Evolutionary conservation across 2,329 filamentous ascomycete genomes (phyloP), one percentile per base, ranked within the genome.

Genomic region (Rosellinia necatrix): DNA sequence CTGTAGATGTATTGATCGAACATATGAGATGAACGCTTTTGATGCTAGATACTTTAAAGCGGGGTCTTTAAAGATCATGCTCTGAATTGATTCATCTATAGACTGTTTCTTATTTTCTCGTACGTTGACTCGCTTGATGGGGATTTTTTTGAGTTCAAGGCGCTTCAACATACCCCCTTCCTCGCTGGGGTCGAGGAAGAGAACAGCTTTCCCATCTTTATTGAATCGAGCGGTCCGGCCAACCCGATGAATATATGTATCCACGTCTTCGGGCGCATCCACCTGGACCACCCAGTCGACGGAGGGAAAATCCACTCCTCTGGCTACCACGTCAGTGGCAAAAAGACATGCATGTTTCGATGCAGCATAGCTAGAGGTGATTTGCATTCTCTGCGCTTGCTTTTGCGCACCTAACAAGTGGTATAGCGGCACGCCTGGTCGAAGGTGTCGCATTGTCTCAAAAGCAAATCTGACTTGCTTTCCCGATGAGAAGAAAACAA

Each of bases 271-370:
- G 0, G 94, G 94, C 64, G 91, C 96, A 72, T 99, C 94, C n/a
- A 91, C 82, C 71, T 99, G 94, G n/a, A 99, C 91, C 4, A 99
- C 94, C 89, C 94, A 99, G 72, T 99, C 94, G 0, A 99, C 94
- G 3, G 92, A 88, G 0, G 94, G 94, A 70, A 99, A 97, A 72
- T 99, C 94, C 10, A 99, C 83, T 61, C 94, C 94, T 72, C 94
- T 84, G 0, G 94, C 94, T 3, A 96, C 92, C 5, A 99, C 91
- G 70, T 99, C 94, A 0, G 94, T 99, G 1, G 94, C 91, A 70
- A 99, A 96, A 0, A 99, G 81, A 69, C 94, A 97, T 1, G 91
- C 88, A 53, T 90, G 81, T 68, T 94, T 91, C 1, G 92, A 85
- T 0, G 86, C 80, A 0, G 90, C 87, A 71, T 97, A 99, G 48